These are phyloP conservation scores for Hyparrhenia diplandra DNA, from an alignment of 176 grass and related monocot species.

Conservation along the genomic window DNA sequence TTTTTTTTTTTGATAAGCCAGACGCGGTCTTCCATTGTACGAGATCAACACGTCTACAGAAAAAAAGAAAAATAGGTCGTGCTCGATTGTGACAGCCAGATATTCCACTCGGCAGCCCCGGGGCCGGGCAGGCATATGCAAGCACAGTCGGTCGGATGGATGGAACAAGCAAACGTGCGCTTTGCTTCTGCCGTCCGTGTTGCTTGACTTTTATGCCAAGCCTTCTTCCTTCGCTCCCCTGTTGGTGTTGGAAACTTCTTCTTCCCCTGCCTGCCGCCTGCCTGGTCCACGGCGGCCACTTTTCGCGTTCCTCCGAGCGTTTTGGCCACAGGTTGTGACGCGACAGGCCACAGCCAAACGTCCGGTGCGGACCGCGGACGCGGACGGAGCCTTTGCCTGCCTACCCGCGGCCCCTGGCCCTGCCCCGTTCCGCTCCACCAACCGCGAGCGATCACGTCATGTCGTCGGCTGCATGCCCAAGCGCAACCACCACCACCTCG, in stretches of 20 bases:
- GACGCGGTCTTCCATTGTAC: not conserved
- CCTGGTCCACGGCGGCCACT: not conserved
- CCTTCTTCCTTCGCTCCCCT: too few relatives aligned
- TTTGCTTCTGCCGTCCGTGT: slow-evolving; percentile 21
- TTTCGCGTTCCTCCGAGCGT: not conserved
- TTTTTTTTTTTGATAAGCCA: too few relatives aligned
- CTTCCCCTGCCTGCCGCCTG: too few relatives aligned
- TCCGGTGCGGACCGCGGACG: not conserved
- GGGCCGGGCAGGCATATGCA: not conserved
- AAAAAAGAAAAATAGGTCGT: not conserved
- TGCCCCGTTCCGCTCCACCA: not conserved
- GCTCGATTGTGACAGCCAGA: not conserved
- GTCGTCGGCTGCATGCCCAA: not conserved
- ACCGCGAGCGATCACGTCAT: not conserved
- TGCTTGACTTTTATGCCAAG: slow-evolving; percentile 37
- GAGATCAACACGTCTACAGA: not conserved
- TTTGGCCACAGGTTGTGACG: not conserved
- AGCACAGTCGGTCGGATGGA: not conserved
- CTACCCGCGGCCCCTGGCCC: too few relatives aligned
- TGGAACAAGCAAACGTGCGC: slow-evolving; percentile 7
- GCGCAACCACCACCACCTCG: not conserved
- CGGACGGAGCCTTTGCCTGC: too few relatives aligned
- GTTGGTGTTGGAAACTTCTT: not conserved
- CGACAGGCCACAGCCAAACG: not conserved
- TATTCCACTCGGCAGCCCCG: not conserved